Conservation (phyloP, 1,284 basidiomycete species). For the Cutaneotrichosporon arboriforme region DNA sequence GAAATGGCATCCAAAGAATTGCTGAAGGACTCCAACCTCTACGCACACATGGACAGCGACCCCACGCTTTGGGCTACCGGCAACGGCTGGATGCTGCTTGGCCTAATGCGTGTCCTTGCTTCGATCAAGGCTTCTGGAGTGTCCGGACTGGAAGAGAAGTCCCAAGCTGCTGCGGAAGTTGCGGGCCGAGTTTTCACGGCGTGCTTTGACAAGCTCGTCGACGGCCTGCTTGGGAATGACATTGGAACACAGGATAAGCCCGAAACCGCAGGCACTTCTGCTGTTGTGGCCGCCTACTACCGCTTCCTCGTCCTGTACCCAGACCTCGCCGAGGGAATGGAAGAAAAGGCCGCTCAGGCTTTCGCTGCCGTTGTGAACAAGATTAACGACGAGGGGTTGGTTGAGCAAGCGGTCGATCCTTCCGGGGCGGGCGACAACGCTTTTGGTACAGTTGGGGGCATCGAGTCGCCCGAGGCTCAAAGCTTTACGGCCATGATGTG, state of each 20-base stretch:
- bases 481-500: constrained; percentile 34
- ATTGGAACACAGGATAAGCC: constrained; percentile 17
- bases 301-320: constrained; percentile 24
- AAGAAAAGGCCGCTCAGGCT: constrained; percentile 19
- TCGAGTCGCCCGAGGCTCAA: constrained; percentile 34
- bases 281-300: constrained; percentile 35
- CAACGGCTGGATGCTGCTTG: constrained; percentile 35
- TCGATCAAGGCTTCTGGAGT: constrained; percentile 15
- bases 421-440: no score
- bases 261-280: constrained; percentile 27
- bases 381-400: constrained; percentile 23
- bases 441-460: constrained; percentile 16
- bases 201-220: constrained; percentile 48
- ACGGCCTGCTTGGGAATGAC: constrained; percentile 34
- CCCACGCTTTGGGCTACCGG: constrained; percentile 56
- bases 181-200: constrained; percentile 45
- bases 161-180: constrained; percentile 53
- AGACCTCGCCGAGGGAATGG: constrained; percentile 6
- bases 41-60: constrained; percentile 55
- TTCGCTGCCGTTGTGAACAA: constrained; percentile 29
- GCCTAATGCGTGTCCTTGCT: constrained; percentile 24
- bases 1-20: constrained; percentile 51
- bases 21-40: constrained; percentile 31
- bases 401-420: no score
- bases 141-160: constrained; percentile 26